Base-by-base conservation (phyloP, 2,329 filamentous ascomycete genomes). In the Fusarium albosuccineum region DNA sequence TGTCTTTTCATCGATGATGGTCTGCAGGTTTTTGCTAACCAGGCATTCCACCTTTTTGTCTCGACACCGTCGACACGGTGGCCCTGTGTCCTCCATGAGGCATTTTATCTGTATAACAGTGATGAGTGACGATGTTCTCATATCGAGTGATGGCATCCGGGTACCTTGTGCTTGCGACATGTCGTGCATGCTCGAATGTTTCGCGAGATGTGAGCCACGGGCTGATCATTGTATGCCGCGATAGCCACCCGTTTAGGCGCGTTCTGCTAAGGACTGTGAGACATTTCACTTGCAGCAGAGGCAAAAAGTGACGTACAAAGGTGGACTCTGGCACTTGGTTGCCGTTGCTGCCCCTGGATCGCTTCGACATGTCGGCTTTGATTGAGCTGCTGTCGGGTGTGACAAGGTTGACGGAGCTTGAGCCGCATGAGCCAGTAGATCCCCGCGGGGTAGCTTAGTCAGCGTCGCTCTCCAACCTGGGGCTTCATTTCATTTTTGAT, bases 21-120 rank as follows among this genome's bases (percentile, higher is more conserved):
- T 79, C 64, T 80, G 78, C 8, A 80, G 64, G 48, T 76, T 79
- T 71, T 79, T 79, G 60, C 77, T 78, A n/a, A 80, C 51, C 0
- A 78, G 74, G 36, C 78, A 80, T 2, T 70, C 70, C 10, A 80
- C 64, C 36, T 74, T 75, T 30, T 74, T 70, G 52, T 79, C 75
- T 6, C 64, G 54, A 44, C 78, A 80, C 33, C 78, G 68, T n/a
- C 73, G 74, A 62, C 78, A 80, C 5, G 77, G 77, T 11, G 77
- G 76, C 3, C 76, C 76, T 14, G 62, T 68, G 17, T 77, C 74
- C 30, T 78, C 76, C 77, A 80, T 80, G 11, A 78, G 63, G 54
- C 78, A 80, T 66, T 77, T 78, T 45, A 80, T 79, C 77, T 33
- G 6, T 79, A 51, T 14, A 3, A 27, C 27, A 8, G 46, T 8